Percentiles rank a stretch among this genome's conserved stretches.
These are phyloP conservation scores for Drechslerella coelobrocha DNA, from an alignment of 2,329 filamentous ascomycete genomes.

Conservation along the genomic window DNA sequence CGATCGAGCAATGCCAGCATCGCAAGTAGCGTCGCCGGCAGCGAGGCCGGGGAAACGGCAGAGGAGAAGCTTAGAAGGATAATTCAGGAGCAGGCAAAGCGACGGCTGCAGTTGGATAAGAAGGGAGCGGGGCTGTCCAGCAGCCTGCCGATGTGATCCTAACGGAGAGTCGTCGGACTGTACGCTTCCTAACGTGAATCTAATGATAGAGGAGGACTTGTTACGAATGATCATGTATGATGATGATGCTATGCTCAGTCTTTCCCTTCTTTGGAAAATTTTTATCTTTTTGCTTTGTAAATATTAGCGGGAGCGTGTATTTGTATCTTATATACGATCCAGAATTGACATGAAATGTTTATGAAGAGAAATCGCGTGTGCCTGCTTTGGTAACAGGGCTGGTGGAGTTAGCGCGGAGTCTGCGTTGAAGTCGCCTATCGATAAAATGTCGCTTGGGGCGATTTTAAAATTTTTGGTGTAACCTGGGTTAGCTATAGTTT, in stretches of 20 bases:
- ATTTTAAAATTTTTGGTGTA: too few relatives aligned
- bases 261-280: neutral
- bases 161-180: too few relatives aligned
- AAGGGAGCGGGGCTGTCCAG: slow-evolving; percentile 42
- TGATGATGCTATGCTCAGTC: neutral
- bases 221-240: neutral
- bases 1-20: slow-evolving; percentile 29
- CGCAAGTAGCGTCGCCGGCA: slow-evolving; percentile 23
- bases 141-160: slow-evolving; percentile 36
- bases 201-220: neutral
- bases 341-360: neutral
- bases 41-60: slow-evolving; percentile 34
- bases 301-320: neutral
- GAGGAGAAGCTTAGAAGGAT: slow-evolving; percentile 47
- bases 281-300: neutral
- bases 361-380: too few relatives aligned
- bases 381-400: too few relatives aligned
- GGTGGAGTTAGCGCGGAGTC: too few relatives aligned
- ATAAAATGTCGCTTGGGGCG: too few relatives aligned
- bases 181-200: neutral
- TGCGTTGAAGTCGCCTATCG: too few relatives aligned
- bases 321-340: neutral
- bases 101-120: slow-evolving; percentile 38
- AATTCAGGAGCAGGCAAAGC: slow-evolving; percentile 45
- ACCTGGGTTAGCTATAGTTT: too few relatives aligned